Base-by-base conservation (phyloP, 805 yeast species). In the Pichia phayaonensis region DNA sequence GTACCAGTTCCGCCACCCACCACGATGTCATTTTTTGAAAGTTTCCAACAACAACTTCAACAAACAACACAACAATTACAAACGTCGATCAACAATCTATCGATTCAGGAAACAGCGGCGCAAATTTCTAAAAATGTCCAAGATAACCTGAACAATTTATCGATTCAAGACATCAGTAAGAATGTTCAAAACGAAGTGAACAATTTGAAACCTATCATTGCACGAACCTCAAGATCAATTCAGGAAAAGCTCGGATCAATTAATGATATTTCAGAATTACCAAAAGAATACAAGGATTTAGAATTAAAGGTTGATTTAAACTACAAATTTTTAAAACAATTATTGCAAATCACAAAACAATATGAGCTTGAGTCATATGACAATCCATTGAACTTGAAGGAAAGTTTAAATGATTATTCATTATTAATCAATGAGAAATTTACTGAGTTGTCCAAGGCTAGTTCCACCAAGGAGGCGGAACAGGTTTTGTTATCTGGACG, bases 301-400 rank as follows among this genome's bases (percentile, higher is more conserved):
- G 95, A 86, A 63, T 72, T 75, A 54, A 78, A 78, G 49, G 81
- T 83, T 52, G 92, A 85, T 63, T 72, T 79, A 47, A 70, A 85
- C 57, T 79, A 80, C 63, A 73, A 72, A 46, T 76, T 81, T 52
- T 82, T 83, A 68, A 80, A 72, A 57, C 73, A 74, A 59, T 60
- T 76, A 13, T 59, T 77, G n/a, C 56, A 69, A 5, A 75, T 79
- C 48, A 74, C 84, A 7, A 73, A 72, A 46, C 86, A 90, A 41
- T 86, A 80, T 61, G 88, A 78, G 60, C 79, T 84, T 54, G 85
- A 84, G 58, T 78, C 86, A 45, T 86, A 86, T 63, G 95, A 86
- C 64, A 86, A 84, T 60, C 95, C 95, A 24, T 92, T 94, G 48
- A 84, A 84, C 63, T 66, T 86, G 55, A 75, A 76, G 54, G 92